Percentiles rank a stretch among this genome's conserved stretches.
phyloP scores from a whole-genome alignment of 805 yeast genomes.

The Saturnispora bothae region DNA sequence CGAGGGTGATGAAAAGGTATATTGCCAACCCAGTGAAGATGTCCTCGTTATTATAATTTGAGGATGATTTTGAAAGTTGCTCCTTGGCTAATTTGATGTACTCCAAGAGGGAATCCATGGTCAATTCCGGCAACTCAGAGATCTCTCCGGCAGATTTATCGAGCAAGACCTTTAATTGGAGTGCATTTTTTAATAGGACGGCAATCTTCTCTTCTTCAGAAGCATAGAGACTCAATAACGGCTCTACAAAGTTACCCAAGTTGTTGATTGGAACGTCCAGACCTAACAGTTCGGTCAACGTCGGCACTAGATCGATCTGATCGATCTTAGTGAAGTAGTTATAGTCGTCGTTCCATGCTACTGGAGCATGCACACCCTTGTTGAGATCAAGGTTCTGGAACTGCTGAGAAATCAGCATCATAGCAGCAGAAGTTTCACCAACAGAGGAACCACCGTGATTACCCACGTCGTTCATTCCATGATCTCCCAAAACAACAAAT shows the following conservation, averaged over 20 bases:
- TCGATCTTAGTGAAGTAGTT: constrained; percentile 42
- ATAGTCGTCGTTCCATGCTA: constrained; percentile 33
- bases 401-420: constrained; percentile 57
- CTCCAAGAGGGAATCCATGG: constrained; percentile 12
- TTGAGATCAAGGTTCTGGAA: constrained; percentile 27
- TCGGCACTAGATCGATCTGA: constrained; percentile 69
- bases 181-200: constrained; percentile 43
- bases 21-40: constrained; percentile 34
- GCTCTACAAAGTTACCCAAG: constrained; percentile 59
- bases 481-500: constrained; percentile 79
- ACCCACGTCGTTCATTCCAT: constrained; percentile 93
- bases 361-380: constrained; percentile 28
- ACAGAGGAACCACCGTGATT: constrained; percentile 93
- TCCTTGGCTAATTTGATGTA: constrained; percentile 41
- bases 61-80: constrained; percentile 46
- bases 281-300: constrained; percentile 49
- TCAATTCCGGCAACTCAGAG: constrained; percentile 10
- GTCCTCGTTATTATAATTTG: constrained; percentile 55
- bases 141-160: constrained; percentile 29
- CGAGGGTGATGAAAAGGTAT: constrained; percentile 24
- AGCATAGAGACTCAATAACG: constrained; percentile 44
- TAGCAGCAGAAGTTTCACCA: constrained; percentile 86
- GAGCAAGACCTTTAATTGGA: constrained; percentile 42
- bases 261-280: constrained; percentile 62
- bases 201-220: constrained; percentile 24